A percentile compares a stretch with the other conserved stretches of the same genome.
These are phyloP conservation scores for Candida andamanensis DNA, from an alignment of 805 yeast genomes.

Conservation along the genomic window DNA sequence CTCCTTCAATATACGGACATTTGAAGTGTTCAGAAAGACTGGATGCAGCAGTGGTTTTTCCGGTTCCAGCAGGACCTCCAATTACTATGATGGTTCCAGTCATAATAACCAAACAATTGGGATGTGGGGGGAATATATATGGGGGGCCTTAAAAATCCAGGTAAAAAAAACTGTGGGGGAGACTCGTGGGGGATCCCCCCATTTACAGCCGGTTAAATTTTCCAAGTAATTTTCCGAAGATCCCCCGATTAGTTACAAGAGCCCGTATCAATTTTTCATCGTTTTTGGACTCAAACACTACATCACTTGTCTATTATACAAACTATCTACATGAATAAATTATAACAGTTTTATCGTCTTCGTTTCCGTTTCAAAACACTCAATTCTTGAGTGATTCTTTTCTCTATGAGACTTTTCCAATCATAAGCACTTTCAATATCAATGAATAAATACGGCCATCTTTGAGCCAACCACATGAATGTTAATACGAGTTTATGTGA, in stretches of 20 bases:
- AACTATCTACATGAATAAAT: too few relatives aligned
- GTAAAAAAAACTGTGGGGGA: too few relatives aligned
- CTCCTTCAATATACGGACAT: constrained; percentile 79
- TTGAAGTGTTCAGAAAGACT: constrained; percentile 40
- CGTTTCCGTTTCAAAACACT: constrained; percentile 19
- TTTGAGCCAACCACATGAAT: constrained; percentile 80
- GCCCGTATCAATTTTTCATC: too few relatives aligned
- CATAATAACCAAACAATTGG: constrained; percentile 4
- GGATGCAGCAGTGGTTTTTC: constrained; percentile 77
- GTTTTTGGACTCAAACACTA: too few relatives aligned
- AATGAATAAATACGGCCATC: constrained; percentile 78
- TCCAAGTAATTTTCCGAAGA: too few relatives aligned
- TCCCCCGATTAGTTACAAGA: too few relatives aligned
- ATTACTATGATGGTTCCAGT: constrained; percentile 47
- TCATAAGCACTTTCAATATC: constrained; percentile 73
- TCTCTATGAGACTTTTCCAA: constrained; percentile 65
- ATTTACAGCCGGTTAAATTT: too few relatives aligned
- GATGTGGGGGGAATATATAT: constrained; percentile 1
- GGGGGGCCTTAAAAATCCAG: neutral
- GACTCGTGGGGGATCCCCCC: too few relatives aligned
- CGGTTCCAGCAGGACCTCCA: constrained; percentile 97
- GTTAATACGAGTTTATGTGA: constrained; percentile 63
- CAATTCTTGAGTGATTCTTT: constrained; percentile 48
- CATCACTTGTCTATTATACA: too few relatives aligned
- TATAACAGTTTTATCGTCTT: too few relatives aligned